Conservation (phyloP, 441 rosid species). For the Euphorbia schlechtendalii region DNA sequence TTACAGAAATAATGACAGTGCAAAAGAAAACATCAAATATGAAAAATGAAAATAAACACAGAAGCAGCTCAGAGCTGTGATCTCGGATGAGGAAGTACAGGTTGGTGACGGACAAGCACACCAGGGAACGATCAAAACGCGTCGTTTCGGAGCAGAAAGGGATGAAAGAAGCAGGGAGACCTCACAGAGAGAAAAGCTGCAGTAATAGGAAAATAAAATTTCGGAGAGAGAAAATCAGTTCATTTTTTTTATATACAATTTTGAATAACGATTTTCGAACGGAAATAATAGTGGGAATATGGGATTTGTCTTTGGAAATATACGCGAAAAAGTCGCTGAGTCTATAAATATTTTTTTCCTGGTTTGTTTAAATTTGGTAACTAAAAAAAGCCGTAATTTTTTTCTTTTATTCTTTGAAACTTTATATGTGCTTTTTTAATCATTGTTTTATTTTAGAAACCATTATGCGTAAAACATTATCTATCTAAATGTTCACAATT, state of each 20-base stretch:
- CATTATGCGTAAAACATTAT: too few species aligned
- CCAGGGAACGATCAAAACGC: constrained; percentile 12
- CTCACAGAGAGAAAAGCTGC: constrained; percentile 10
- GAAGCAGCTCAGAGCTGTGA: neutral
- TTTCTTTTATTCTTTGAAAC: too few species aligned
- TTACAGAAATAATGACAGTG: neutral
- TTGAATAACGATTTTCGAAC: neutral
- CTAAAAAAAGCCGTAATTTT: neutral
- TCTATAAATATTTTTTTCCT: neutral
- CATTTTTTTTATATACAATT: neutral
- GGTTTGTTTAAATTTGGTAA: too few species aligned
- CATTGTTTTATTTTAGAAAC: too few species aligned
- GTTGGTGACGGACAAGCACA: neutral
- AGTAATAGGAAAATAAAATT: too few species aligned
- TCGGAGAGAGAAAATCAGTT: neutral
- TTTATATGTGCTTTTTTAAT: too few species aligned
- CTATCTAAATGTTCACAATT: too few species aligned
- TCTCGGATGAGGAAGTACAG: neutral
- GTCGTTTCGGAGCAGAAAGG: constrained; percentile 11
- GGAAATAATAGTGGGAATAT: neutral
- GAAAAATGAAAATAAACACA: constrained; percentile 8
- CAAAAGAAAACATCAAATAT: neutral
- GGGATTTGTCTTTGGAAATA: neutral
- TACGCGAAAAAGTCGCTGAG: neutral
- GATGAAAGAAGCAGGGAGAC: constrained; percentile 26